phyloP scores from a whole-genome alignment of 1,284 basidiomycete species.

The Ustilago hordei region DNA sequence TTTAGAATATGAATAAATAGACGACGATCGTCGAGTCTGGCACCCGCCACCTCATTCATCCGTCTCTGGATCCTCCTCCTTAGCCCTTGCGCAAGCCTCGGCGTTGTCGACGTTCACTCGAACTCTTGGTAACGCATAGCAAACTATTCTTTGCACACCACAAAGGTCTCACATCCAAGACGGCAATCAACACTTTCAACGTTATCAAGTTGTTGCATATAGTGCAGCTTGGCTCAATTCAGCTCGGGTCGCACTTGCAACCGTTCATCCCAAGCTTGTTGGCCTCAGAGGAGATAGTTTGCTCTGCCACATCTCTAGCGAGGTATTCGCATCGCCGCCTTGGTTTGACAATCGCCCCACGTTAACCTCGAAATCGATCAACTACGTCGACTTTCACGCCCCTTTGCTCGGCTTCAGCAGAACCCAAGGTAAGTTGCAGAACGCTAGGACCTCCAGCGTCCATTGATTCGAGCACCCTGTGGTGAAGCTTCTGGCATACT shows the following conservation, averaged over 20 bases:
- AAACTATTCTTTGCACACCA: slow-evolving; percentile 37
- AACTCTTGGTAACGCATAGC: slow-evolving; percentile 10
- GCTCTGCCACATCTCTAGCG: neutral
- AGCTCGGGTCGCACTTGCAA: neutral
- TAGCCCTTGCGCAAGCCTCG: slow-evolving; percentile 1
- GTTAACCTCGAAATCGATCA: neutral
- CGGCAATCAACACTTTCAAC: neutral
- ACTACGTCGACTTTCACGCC: neutral
- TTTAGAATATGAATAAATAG: too few species aligned
- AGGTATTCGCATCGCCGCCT: neutral
- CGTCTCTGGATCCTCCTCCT: neutral
- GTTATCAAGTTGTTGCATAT: neutral
- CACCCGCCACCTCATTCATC: neutral
- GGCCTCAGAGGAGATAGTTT: neutral
- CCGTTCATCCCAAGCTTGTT: neutral
- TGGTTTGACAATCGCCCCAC: neutral
- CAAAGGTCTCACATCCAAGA: slow-evolving; percentile 9
- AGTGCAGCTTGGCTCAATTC: neutral
- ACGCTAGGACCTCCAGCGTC: neutral
- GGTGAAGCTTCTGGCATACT: neutral
- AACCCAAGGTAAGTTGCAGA: slow-evolving; percentile 7
- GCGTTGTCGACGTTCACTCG: neutral
- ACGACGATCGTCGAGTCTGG: too few species aligned
- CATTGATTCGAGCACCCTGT: neutral
- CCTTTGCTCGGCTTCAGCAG: neutral